phyloP scores from a whole-genome alignment of 306 rosid genomes.

The Luffa aegyptiaca region DNA sequence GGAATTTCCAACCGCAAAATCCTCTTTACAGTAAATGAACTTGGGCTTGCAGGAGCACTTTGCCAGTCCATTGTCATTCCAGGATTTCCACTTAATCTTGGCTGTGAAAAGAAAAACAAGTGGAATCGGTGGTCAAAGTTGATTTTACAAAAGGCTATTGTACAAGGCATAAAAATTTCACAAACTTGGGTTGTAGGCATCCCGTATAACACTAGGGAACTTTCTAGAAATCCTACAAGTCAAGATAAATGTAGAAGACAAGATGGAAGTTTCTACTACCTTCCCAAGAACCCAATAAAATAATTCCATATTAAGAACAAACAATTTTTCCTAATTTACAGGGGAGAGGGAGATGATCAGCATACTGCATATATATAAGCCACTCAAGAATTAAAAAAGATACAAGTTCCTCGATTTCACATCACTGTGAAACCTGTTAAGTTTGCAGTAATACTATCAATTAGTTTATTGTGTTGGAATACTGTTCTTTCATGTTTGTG shows the following conservation, averaged over 20 bases:
- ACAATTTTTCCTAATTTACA: neutral
- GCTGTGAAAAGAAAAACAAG: conserved; percentile 14
- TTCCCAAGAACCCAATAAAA: neutral
- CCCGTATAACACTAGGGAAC: neutral
- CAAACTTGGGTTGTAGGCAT: neutral
- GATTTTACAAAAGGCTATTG: neutral
- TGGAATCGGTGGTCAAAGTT: neutral
- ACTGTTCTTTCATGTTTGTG: neutral
- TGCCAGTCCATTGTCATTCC: conserved; percentile 99
- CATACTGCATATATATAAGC: neutral
- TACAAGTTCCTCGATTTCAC: neutral
- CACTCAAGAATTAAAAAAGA: neutral
- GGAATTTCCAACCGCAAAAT: conserved; percentile 92
- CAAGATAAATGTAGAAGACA: neutral
- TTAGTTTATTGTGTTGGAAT: neutral
- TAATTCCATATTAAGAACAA: neutral
- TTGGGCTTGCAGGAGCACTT: conserved; percentile 92
- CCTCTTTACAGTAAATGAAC: conserved; percentile 75
- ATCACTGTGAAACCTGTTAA: neutral
- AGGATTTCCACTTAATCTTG: conserved; percentile 71
- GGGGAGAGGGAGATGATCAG: neutral
- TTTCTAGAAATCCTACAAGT: neutral
- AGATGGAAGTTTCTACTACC: neutral
- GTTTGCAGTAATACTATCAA: neutral
- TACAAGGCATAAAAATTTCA: neutral